A percentile compares a stretch with the other conserved stretches of the same genome.
These are phyloP conservation scores for Phytophthora chlamydospora DNA, from an alignment of 352 stramenopile genomes.

Conservation along the genomic window DNA sequence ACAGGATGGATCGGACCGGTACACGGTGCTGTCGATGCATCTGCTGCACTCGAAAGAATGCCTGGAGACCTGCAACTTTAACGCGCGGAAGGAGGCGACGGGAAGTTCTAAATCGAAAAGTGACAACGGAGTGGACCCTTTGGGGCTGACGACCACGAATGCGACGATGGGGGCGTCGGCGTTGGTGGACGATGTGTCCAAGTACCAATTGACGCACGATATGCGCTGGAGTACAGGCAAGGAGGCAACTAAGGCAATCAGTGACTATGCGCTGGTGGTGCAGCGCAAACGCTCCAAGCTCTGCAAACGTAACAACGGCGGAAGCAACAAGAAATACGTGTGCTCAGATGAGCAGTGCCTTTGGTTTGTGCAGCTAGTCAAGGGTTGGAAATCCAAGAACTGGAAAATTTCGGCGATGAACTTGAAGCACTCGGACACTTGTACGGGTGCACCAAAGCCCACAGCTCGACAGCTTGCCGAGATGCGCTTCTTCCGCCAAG, in stretches of 20 bases:
- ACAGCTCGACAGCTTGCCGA: slow-evolving; percentile 79
- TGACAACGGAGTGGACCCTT: neutral
- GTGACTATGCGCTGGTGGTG: slow-evolving; percentile 77
- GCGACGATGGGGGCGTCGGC: slow-evolving; percentile 37
- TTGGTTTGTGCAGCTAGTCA: slow-evolving; percentile 84
- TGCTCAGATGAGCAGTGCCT: slow-evolving; percentile 74
- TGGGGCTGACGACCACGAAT: slow-evolving; percentile 9
- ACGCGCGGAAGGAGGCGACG: slow-evolving; percentile 54
- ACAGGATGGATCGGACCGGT: slow-evolving; percentile 42
- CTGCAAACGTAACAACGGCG: slow-evolving; percentile 82
- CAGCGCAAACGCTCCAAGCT: slow-evolving; percentile 82
- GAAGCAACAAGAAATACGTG: slow-evolving; percentile 89
- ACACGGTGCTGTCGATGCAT: slow-evolving; percentile 60
- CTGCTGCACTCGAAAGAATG: slow-evolving; percentile 76
- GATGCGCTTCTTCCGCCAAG: slow-evolving; percentile 79
- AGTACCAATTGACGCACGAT: slow-evolving; percentile 77
- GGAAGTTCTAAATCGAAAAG: slow-evolving; percentile 3
- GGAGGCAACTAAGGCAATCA: slow-evolving; percentile 79
- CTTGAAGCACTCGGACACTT: slow-evolving; percentile 73
- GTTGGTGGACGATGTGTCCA: slow-evolving; percentile 63
- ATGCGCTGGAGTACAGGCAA: slow-evolving; percentile 85
- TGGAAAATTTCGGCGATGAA: slow-evolving; percentile 92
- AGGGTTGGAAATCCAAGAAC: slow-evolving; percentile 87
- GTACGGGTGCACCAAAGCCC: slow-evolving; percentile 67
- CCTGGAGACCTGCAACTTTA: slow-evolving; percentile 81